Conservation (phyloP, 2,329 filamentous ascomycete species). For the Chlorencoelia australis region DNA sequence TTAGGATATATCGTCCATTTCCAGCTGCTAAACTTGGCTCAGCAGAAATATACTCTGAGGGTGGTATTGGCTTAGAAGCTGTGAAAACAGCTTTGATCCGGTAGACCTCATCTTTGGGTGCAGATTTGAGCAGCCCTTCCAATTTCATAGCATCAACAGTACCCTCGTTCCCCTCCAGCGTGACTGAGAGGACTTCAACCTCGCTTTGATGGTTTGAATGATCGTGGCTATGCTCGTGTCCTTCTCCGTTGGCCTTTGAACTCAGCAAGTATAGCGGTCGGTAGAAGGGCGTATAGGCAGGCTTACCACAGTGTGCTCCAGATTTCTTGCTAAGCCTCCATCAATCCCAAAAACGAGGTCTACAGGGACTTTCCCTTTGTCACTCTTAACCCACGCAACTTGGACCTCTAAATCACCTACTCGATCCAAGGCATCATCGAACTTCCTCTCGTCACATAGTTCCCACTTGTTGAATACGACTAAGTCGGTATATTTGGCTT, state of each 20-base stretch:
- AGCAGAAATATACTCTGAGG: constrained; percentile 46
- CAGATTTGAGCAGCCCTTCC: constrained; percentile 54
- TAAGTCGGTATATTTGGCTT: constrained; percentile 62
- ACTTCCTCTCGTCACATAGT: constrained; percentile 44
- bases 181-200: constrained; percentile 84
- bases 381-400: constrained; percentile 74
- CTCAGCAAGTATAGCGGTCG: too few species aligned
- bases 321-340: constrained; percentile 56
- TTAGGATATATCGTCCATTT: constrained; percentile 68
- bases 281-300: too few species aligned
- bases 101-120: constrained; percentile 90
- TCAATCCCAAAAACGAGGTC: constrained; percentile 83
- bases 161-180: constrained; percentile 38
- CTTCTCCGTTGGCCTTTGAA: too few species aligned
- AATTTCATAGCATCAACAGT: constrained; percentile 51
- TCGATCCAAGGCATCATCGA: constrained; percentile 56
- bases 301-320: too few species aligned
- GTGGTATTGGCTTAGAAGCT: constrained; percentile 35
- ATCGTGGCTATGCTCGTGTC: constrained; percentile 22
- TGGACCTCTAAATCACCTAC: constrained; percentile 55
- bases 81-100: constrained; percentile 71
- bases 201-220: constrained; percentile 63
- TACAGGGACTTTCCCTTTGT: constrained; percentile 67
- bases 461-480: constrained; percentile 71
- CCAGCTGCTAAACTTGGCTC: too few species aligned